Evolutionary conservation across 306 rosid genomes (phyloP).

Genomic region (Gynostemma pentaphyllum): DNA sequence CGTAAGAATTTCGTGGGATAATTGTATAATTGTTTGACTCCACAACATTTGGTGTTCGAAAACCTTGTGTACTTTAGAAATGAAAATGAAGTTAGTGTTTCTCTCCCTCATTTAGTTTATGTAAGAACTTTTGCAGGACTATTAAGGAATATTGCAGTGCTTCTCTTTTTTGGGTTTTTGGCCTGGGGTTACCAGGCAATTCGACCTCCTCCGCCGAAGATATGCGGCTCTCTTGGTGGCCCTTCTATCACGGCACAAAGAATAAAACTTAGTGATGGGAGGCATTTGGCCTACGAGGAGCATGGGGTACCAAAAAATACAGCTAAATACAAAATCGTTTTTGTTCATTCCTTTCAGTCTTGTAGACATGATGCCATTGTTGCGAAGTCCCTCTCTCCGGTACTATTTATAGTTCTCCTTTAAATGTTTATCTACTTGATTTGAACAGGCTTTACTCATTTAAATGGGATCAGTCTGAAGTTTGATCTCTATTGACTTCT

Average conservation of each 20-base stretch:
- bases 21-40: too few species aligned
- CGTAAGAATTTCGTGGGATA: too few species aligned
- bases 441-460: background rate
- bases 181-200: conserved; percentile 71
- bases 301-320: conserved; percentile 56
- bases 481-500: conserved; percentile 6
- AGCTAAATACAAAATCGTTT: conserved; percentile 58
- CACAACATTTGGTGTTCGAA: too few species aligned
- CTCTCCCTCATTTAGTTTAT: background rate
- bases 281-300: conserved; percentile 80
- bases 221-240: conserved; percentile 68
- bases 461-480: conserved; percentile 1
- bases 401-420: conserved; percentile 11
- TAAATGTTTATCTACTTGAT: background rate
- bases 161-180: conserved; percentile 44
- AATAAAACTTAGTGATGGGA: conserved; percentile 74
- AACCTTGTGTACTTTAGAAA: background rate
- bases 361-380: conserved; percentile 56
- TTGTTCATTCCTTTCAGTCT: conserved; percentile 38
- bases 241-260: conserved; percentile 62
- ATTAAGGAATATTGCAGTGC: conserved; percentile 32
- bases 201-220: conserved; percentile 64
- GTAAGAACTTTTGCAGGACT: conserved; percentile 37
- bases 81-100: background rate
- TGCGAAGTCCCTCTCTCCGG: conserved; percentile 42